Conservation (phyloP, 768 basidiomycete genomes). For the Termitomyces sp. region DNA sequence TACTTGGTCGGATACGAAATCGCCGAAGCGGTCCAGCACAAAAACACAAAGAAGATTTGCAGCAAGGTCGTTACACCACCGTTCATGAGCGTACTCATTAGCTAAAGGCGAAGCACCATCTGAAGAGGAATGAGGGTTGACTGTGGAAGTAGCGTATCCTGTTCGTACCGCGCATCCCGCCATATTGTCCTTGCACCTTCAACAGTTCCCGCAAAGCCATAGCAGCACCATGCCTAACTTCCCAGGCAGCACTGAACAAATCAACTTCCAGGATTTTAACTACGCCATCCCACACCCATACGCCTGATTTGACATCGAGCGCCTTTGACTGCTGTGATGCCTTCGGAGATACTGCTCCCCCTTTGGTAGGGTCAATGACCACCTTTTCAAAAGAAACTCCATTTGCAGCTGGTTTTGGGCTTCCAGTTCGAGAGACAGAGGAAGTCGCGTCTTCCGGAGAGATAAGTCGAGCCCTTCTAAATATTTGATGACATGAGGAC, state of each 20-base stretch:
- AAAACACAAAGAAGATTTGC: slow-evolving; percentile 86
- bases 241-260: slow-evolving; percentile 86
- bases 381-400: slow-evolving; percentile 56
- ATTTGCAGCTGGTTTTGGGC: slow-evolving; percentile 46
- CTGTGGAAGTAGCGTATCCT: background rate
- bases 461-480: slow-evolving; percentile 68
- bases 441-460: slow-evolving; percentile 53
- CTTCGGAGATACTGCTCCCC: slow-evolving; percentile 81
- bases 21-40: slow-evolving; percentile 95
- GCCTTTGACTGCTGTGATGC: slow-evolving; percentile 73
- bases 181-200: slow-evolving; percentile 76
- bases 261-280: slow-evolving; percentile 78
- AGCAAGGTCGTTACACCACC: slow-evolving; percentile 88
- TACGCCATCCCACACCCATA: slow-evolving; percentile 87
- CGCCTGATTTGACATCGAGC: slow-evolving; percentile 68
- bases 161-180: slow-evolving; percentile 74
- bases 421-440: slow-evolving; percentile 53
- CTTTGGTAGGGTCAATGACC: slow-evolving; percentile 76
- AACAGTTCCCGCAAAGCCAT: slow-evolving; percentile 88
- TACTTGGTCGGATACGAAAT: slow-evolving; percentile 92
- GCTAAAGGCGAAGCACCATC: slow-evolving; percentile 50
- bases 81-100: slow-evolving; percentile 70
- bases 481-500: slow-evolving; percentile 2
- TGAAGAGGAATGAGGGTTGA: slow-evolving; percentile 21
- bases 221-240: slow-evolving; percentile 90